Evolutionary conservation across 768 basidiomycete species (phyloP), one percentile per base, ranked within the genome.

Genomic region (Daedaleopsis sinensis): DNA sequence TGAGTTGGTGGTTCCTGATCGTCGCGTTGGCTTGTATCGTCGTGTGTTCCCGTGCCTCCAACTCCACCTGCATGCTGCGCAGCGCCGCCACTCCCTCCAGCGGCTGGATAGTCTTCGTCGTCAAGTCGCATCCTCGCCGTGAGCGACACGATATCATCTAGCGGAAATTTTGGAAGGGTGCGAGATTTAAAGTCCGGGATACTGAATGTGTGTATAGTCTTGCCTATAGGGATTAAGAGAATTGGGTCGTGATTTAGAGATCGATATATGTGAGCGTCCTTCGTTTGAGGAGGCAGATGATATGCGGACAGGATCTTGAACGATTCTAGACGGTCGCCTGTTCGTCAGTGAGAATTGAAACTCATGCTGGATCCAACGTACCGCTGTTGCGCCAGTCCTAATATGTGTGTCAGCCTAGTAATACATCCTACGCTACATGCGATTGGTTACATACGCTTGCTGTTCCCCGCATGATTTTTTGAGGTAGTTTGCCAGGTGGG

Each of bases 311-410:
- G 71, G 18, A 89, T 64, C 59, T 84, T 88, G 75, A 89, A 90
- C 0, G 89, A 90, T 49, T 83, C 89, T 91, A 56, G 23, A 62
- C 23, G 39, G 23, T 32, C 4, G 27, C 27, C 7, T 32, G 3
- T 32, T 7, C 32, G 32, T 16, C 24, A 27, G 11, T 19, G n/a
- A 48, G 9, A 32, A 10, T 19, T 51, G 3, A 19, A 53, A n/a
- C 19, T 5, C 15, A 23, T 19, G 42, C 36, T 46, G 13, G 24
- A 16, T 16, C 68, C 87, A 21, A 23, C 39, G 69, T 69, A 91
- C 91, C 80, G 71, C 89, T 91, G 67, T 91, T 87, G 66, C 85
- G 86, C 68, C 86, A 91, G 70, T 92, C 91, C 90, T 92, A 48
- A 18, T 18, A 49, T 11, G 23, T 11, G 23, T 4, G 47, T 49